Percentiles rank a stretch among this genome's conserved stretches.
Conservation (phyloP, 2,329 filamentous ascomycete genomes). For the Hymenotorrendiella dingleyae region DNA sequence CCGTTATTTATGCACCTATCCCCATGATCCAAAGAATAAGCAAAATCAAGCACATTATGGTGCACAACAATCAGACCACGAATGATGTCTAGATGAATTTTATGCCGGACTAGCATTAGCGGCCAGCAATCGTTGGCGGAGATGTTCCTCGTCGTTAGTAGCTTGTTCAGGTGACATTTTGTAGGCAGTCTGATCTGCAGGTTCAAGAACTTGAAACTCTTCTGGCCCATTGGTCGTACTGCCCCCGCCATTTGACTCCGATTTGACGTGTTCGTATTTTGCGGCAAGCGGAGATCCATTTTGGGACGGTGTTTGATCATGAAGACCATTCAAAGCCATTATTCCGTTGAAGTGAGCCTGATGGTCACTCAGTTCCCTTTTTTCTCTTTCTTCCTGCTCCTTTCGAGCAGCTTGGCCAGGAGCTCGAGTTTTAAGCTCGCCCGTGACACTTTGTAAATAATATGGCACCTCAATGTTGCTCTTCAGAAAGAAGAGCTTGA, state of each 20-base stretch:
- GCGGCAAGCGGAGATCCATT: background rate
- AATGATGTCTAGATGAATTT: no score
- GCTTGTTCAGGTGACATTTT: background rate
- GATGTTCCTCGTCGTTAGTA: conserved; percentile 7
- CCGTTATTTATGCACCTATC: no score
- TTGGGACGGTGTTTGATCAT: conserved; percentile 5
- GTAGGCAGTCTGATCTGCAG: background rate
- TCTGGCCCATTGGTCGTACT: no score
- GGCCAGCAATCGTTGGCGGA: conserved; percentile 9
- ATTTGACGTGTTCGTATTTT: background rate
- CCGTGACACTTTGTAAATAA: conserved; percentile 81
- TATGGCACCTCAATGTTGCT: conserved; percentile 86
- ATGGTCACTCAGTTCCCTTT: conserved; percentile 53
- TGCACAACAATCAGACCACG: no score
- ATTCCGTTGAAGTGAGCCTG: conserved; percentile 56
- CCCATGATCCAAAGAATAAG: no score
- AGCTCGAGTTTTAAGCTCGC: conserved; percentile 79
- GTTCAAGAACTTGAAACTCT: background rate
- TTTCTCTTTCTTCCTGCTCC: conserved; percentile 59
- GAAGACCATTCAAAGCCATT: conserved; percentile 47
- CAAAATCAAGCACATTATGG: no score
- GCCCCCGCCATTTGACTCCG: no score
- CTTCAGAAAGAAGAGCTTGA: conserved; percentile 89
- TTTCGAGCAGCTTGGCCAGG: conserved; percentile 67
- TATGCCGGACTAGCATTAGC: conserved; percentile 1